These are phyloP conservation scores for Pseudisothecium myosuroides DNA, from an alignment of 225 moss, liverwort and hornwort species.

Conservation along the genomic window DNA sequence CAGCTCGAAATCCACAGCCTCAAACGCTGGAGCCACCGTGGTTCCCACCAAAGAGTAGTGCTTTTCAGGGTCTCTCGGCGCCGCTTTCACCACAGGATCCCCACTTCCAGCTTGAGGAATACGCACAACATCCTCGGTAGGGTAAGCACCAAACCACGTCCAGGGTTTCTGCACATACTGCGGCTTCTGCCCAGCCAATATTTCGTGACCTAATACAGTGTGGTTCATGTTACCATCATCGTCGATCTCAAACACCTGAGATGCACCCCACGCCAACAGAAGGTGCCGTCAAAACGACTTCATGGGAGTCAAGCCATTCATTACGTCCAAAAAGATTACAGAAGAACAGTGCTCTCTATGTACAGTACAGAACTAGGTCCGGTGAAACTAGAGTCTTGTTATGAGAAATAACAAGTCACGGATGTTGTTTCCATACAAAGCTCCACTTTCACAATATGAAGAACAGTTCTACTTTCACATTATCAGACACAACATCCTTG, in stretches of 20 bases:
- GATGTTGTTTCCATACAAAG: background rate
- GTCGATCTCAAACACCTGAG: slow-evolving; percentile 65
- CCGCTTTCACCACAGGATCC: slow-evolving; percentile 11
- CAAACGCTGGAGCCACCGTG: slow-evolving; percentile 70
- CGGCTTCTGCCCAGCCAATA: slow-evolving; percentile 46
- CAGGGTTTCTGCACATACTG: slow-evolving; percentile 57
- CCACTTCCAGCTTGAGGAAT: slow-evolving; percentile 2
- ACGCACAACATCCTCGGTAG: slow-evolving; percentile 44
- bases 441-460: background rate
- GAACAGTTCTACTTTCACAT: background rate
- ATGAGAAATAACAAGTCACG: background rate
- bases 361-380: background rate
- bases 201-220: slow-evolving; percentile 53
- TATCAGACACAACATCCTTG: too few relatives aligned
- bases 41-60: slow-evolving; percentile 66
- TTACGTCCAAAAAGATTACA: background rate
- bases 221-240: slow-evolving; percentile 34
- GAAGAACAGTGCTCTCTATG: background rate
- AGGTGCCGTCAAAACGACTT: background rate
- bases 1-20: slow-evolving; percentile 63
- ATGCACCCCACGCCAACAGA: background rate
- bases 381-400: background rate
- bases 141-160: slow-evolving; percentile 84
- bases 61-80: slow-evolving; percentile 25
- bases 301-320: background rate